Evolutionary conservation across 1,284 basidiomycete genomes (phyloP), one percentile per base, ranked within the genome.

Genomic region (Anthracocystis walkeri): DNA sequence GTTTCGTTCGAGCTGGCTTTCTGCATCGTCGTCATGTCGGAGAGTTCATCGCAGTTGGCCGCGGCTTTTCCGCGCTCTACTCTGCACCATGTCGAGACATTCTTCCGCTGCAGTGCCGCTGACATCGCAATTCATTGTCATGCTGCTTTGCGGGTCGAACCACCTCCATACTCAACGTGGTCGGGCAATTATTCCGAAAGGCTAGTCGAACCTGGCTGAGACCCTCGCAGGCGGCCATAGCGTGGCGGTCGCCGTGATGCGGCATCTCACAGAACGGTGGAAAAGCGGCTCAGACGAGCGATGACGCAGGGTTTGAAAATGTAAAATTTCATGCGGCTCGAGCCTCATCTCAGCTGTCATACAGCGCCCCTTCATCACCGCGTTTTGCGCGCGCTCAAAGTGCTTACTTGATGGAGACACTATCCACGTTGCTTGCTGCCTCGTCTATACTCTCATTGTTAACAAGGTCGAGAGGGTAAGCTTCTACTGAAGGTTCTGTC

Each of bases 221-320:
- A 38, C 12, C 35, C 35, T 16, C 35, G 4, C 35, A 16, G 14
- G 1, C 12, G 12, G 35, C 11, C 12, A 38, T 38, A 38, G 14
- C 35, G 35, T 42, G 41, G 41, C 41, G 7, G 41, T 21, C 41
- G 18, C 41, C n/a, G 18, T 42, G n/a, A 20, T 42, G 10, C 41
- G 40, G 40, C 40, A 41, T 42, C 41, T 20, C 41, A 42, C 6
- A 18, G 11, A 49, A 46, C 23, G 23, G 23, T 25, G 11, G 10
- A 20, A 31, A 11, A 14, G 18, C 48, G 33, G 29, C 29, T 35
- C 2, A 51, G n/a, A 51, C 49, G 18, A 31, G 23, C 52, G 44
- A 63, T 63, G 61, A 63, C 61, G 61, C 54, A 50, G 45, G 53
- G 61, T 38, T 57, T 29, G 18, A 18, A 54, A 41, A 49, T 21